phyloP scores from a whole-genome alignment of 2,329 filamentous ascomycete genomes.

The Cercospora sp. region DNA sequence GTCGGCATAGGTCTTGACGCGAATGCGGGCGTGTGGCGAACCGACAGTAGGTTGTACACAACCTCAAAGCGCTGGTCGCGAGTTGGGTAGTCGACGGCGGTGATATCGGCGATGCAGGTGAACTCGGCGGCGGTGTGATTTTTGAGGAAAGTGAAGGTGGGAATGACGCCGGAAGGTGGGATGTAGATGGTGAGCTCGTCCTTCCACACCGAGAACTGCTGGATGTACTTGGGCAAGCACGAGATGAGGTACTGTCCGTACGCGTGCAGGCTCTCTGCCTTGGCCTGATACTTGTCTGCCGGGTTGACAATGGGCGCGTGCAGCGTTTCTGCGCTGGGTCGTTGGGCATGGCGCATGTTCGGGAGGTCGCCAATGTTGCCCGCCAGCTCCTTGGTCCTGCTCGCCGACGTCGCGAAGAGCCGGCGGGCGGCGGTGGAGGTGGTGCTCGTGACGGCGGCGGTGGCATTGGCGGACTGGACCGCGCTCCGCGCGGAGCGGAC shows the following conservation, averaged over 20 bases:
- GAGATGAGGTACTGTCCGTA: slow-evolving; percentile 98
- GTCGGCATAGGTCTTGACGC: slow-evolving; percentile 98
- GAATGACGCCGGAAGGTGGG: slow-evolving; percentile 80
- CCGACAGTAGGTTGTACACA: slow-evolving; percentile 94
- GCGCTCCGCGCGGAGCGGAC: slow-evolving; percentile 17
- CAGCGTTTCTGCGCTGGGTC: slow-evolving; percentile 55
- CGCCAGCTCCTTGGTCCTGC: slow-evolving; percentile 48
- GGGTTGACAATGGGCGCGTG: slow-evolving; percentile 84
- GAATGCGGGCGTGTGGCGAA: slow-evolving; percentile 92
- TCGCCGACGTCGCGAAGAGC: slow-evolving; percentile 46
- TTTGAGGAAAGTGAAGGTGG: slow-evolving; percentile 92
- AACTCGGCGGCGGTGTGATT: slow-evolving; percentile 97
- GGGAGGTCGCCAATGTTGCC: slow-evolving; percentile 45
- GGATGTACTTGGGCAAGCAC: slow-evolving; percentile 94
- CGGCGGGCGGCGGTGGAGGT: slow-evolving; percentile 34
- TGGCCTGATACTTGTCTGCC: slow-evolving; percentile 85
- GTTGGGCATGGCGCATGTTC: slow-evolving; percentile 49
- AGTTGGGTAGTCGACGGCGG: slow-evolving; percentile 92
- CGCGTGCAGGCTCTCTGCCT: slow-evolving; percentile 83
- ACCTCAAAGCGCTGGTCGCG: slow-evolving; percentile 95
- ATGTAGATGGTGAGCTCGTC: slow-evolving; percentile 83
- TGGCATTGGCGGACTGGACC: background rate
- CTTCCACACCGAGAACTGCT: slow-evolving; percentile 99
- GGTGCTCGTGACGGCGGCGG: slow-evolving; percentile 17
- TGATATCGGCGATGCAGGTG: slow-evolving; percentile 90